These are phyloP conservation scores for Rhizopogon roseolus DNA, from an alignment of 768 basidiomycete genomes.

Conservation along the genomic window DNA sequence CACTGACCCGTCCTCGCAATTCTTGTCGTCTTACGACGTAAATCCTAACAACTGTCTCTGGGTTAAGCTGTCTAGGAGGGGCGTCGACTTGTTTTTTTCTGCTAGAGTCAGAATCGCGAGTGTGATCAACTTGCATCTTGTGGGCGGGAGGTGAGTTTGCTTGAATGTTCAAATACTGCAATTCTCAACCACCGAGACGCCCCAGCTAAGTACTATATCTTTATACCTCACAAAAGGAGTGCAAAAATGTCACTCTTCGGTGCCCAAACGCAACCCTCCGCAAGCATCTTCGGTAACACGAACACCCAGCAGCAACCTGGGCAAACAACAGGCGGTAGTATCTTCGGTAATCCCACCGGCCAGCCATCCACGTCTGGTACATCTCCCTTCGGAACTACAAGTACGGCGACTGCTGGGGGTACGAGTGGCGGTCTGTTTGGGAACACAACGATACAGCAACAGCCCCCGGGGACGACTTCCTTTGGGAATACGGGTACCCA, in stretches of 20 bases:
- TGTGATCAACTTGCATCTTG: background rate
- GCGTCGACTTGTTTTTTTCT: background rate
- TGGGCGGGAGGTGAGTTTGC: background rate
- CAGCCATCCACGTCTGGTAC: constrained; percentile 14
- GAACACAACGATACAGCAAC: constrained; percentile 3
- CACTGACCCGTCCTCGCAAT: too few relatives aligned
- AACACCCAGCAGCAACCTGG: constrained; percentile 4
- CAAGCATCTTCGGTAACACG: constrained; percentile 4
- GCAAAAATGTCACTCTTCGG: constrained; percentile 6
- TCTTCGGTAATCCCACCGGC: constrained; percentile 15
- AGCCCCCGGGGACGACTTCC: constrained; percentile 13
- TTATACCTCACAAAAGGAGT: background rate
- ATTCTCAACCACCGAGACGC: background rate
- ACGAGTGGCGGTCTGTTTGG: constrained; percentile 6
- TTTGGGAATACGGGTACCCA: constrained; percentile 5
- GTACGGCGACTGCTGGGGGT: background rate
- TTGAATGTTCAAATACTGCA: too few relatives aligned
- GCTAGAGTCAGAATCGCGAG: background rate
- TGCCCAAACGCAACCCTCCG: background rate
- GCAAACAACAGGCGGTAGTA: constrained; percentile 12
- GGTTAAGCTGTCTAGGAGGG: background rate
- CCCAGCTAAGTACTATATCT: background rate
- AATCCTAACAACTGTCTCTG: background rate
- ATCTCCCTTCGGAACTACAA: background rate
- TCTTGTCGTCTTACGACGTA: too few relatives aligned